Evolutionary conservation across 2,329 filamentous ascomycete genomes (phyloP).

Genomic region (Claviceps paspali): DNA sequence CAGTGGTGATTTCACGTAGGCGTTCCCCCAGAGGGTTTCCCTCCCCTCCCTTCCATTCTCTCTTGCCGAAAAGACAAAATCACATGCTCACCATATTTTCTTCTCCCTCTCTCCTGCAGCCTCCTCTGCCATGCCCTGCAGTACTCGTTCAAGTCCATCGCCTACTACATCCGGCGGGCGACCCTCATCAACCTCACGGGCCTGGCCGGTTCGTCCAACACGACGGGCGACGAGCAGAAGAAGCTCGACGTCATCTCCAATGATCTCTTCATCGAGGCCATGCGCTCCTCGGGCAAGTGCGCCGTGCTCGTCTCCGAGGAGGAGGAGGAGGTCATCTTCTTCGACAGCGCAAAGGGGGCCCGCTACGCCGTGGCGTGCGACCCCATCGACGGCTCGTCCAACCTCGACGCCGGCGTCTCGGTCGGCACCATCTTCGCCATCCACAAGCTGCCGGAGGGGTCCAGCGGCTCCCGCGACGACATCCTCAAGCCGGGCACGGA

Average conservation of each 20-base stretch:
- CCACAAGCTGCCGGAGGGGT: slow-evolving; percentile 72
- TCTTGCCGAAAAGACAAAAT: neutral
- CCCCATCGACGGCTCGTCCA: slow-evolving; percentile 94
- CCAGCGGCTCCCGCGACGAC: slow-evolving; percentile 64
- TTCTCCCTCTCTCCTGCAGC: slow-evolving; percentile 28
- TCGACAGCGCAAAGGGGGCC: slow-evolving; percentile 58
- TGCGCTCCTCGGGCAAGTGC: slow-evolving; percentile 84
- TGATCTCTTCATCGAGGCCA: slow-evolving; percentile 90
- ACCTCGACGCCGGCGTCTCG: slow-evolving; percentile 92
- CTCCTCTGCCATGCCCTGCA: slow-evolving; percentile 94
- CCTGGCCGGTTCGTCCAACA: slow-evolving; percentile 87
- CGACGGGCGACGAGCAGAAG: slow-evolving; percentile 95
- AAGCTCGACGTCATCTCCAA: slow-evolving; percentile 99
- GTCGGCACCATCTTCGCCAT: slow-evolving; percentile 96
- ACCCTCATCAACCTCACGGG: slow-evolving; percentile 92
- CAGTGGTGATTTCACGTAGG: slow-evolving; percentile 95
- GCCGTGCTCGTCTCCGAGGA: slow-evolving; percentile 93
- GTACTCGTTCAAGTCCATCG: slow-evolving; percentile 99
- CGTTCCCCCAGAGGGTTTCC: neutral
- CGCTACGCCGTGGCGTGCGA: slow-evolving; percentile 95
- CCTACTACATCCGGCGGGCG: slow-evolving; percentile 95
- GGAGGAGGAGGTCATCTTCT: slow-evolving; percentile 83
- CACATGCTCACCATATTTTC: neutral
- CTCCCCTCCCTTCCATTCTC: neutral
- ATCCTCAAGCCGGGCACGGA: slow-evolving; percentile 81